phyloP scores from a whole-genome alignment of 1,139 yeast genomes.

The Tardiomyces blankii region DNA sequence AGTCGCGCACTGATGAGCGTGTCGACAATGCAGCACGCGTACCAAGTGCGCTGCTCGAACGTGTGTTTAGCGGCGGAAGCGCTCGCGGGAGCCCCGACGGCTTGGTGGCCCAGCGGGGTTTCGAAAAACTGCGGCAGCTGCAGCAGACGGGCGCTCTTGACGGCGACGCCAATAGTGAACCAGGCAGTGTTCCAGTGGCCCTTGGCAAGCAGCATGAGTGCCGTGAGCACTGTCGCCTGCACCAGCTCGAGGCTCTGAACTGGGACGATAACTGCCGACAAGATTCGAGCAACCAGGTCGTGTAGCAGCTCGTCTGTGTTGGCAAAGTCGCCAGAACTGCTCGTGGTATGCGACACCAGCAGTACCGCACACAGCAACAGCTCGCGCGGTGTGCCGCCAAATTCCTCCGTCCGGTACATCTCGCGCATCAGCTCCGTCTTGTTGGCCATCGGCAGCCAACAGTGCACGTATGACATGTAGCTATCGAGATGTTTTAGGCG shows the following conservation, averaged over 20 bases:
- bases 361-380: constrained; percentile 3
- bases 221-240: constrained; percentile 8
- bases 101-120: background rate
- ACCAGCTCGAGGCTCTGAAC: constrained; percentile 6
- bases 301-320: too few species aligned
- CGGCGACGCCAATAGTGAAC: constrained; percentile 9
- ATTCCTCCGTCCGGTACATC: constrained; percentile 6
- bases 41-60: constrained; percentile 11
- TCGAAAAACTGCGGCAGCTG: constrained; percentile 5
- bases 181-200: constrained; percentile 11
- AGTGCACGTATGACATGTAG: constrained; percentile 11
- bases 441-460: constrained; percentile 14
- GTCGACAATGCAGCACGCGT: constrained; percentile 12
- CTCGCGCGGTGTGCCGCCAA: constrained; percentile 3
- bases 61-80: background rate
- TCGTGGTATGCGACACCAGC: background rate
- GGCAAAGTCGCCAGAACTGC: too few species aligned
- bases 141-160: constrained; percentile 7
- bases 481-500: constrained; percentile 6
- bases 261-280: constrained; percentile 1
- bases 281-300: background rate
- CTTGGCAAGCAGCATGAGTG: constrained; percentile 6
- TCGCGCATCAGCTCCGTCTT: constrained; percentile 6
- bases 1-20: constrained; percentile 11
- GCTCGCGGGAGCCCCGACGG: background rate